Conservation (phyloP, 768 basidiomycete species). For the Galerina sulciceps region DNA sequence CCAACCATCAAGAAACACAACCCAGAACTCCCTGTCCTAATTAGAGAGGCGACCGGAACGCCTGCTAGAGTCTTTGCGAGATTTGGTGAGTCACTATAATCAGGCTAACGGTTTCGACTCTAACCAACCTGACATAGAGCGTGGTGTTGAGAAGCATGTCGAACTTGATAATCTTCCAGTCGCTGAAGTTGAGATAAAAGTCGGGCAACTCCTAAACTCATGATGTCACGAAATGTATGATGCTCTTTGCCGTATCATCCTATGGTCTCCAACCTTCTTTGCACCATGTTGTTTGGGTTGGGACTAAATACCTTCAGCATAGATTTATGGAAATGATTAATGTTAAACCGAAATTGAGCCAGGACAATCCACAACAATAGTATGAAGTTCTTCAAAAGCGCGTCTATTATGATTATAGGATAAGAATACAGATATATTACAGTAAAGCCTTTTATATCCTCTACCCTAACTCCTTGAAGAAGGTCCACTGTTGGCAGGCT, state of each 20-base stretch:
- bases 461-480: neutral
- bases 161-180: constrained; percentile 78
- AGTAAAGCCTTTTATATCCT: neutral
- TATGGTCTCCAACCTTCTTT: no score
- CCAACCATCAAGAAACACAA: constrained; percentile 80
- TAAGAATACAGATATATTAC: neutral
- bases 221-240: constrained; percentile 23
- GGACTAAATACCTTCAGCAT: no score
- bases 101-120: constrained; percentile 9
- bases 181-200: constrained; percentile 71
- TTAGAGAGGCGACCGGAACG: constrained; percentile 79
- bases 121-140: constrained; percentile 49
- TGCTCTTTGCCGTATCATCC: no score
- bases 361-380: neutral
- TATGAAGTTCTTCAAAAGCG: neutral
- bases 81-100: constrained; percentile 65
- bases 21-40: constrained; percentile 83
- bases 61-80: constrained; percentile 85
- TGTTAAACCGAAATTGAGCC: neutral
- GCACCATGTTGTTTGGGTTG: no score
- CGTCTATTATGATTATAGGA: neutral
- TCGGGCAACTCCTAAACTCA: constrained; percentile 64
- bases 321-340: neutral
- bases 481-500: neutral
- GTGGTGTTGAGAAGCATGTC: constrained; percentile 80